Evolutionary conservation across 2,329 filamentous ascomycete genomes (phyloP), one percentile per base, ranked within the genome.

Genomic region (Diaporthe aspalathi): DNA sequence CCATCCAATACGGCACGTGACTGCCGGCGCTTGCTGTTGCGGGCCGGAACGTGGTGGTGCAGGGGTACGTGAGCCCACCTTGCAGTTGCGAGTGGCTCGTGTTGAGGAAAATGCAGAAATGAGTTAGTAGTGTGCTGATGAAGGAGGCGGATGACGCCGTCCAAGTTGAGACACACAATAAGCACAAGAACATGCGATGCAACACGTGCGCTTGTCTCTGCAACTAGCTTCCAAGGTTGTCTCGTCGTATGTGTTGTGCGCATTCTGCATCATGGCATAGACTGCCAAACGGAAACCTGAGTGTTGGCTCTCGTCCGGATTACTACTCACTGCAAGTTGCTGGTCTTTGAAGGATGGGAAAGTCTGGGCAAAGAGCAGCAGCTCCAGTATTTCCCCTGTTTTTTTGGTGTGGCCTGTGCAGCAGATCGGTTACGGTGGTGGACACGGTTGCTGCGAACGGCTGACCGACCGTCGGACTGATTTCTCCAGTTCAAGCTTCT

Each of bases 11-110:
- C 38, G 14, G 45, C 60, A 65, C 60, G 60, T 65, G 60, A 65
- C 45, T n/a, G 6, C 2, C 20, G 17, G 27, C 60, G 45, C 60
- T 65, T 65, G 45, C 38, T 11, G n/a, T n/a, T n/a, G 60, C 60
- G 60, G 60, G 60, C 60, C 60, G 60, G 24, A 65, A 65, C 60
- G 45, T 50, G 60, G 27, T 49, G 20, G 2, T 65, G 45, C 60
- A 65, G 60, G 60, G 60, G 38, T 38, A 22, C n/a, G 60, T n/a
- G n/a, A n/a, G n/a, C 60, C 60, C 60, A 38, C 60, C 27, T 65
- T 1, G 29, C 35, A 27, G 9, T 43, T 49, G 32, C 32, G 32
- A 35, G 32, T 35, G 29, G 20, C 57, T 47, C 57, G 40, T 27
- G n/a, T 24, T 24, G 40, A 62, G n/a, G 11, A 12, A 35, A 35